phyloP scores from a whole-genome alignment of 768 basidiomycete genomes.

The Mycena galopus region DNA sequence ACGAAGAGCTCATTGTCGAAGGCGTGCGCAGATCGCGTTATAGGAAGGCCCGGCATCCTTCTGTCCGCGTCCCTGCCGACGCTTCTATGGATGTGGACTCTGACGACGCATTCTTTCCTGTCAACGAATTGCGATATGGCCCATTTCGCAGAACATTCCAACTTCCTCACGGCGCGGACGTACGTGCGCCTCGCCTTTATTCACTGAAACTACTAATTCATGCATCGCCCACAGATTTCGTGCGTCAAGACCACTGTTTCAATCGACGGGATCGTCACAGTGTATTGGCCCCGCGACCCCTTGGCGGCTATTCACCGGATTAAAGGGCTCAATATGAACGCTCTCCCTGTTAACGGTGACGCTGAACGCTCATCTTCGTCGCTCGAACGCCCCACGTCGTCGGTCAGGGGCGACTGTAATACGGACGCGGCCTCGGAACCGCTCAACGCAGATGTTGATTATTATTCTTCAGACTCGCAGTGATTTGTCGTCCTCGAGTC shows the following conservation, averaged over 20 bases:
- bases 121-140: constrained; percentile 60
- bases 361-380: no score
- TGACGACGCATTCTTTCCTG: constrained; percentile 26
- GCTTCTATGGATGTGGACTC: constrained; percentile 33
- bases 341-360: no score
- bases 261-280: constrained; percentile 58
- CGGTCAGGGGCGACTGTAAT: no score
- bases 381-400: constrained; percentile 30
- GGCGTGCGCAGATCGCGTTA: constrained; percentile 46
- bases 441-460: background rate
- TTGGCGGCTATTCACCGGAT: no score
- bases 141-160: constrained; percentile 54
- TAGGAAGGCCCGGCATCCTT: constrained; percentile 19
- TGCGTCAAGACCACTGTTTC: constrained; percentile 52
- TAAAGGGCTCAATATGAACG: no score
- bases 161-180: constrained; percentile 55
- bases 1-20: constrained; percentile 49
- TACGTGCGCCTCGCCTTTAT: constrained; percentile 37
- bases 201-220: constrained; percentile 38
- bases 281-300: constrained; percentile 55
- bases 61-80: background rate
- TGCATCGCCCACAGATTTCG: constrained; percentile 45
- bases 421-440: constrained; percentile 30
- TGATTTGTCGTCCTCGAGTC: constrained; percentile 23
- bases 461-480: background rate